A percentile compares a stretch with the other conserved stretches of the same genome.
phyloP scores from a whole-genome alignment of 169 alveolate genomes.

The Eimeria sp. region DNA sequence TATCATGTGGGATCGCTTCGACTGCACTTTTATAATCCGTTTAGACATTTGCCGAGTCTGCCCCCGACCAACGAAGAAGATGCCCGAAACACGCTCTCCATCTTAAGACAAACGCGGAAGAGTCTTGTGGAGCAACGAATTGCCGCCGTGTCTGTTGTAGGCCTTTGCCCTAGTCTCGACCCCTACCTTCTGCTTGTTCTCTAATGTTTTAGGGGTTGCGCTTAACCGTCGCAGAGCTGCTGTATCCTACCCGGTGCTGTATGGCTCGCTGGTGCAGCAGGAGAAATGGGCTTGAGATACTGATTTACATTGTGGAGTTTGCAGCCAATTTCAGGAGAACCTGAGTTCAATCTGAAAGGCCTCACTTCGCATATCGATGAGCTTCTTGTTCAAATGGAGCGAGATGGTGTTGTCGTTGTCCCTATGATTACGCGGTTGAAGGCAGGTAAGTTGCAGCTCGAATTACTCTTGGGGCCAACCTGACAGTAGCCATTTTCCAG shows the following conservation, averaged over 20 bases:
- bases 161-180: background rate
- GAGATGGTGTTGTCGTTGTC: constrained; percentile 55
- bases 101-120: constrained; percentile 49
- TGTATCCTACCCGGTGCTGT: background rate
- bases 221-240: background rate
- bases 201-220: background rate
- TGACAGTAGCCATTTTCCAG: background rate
- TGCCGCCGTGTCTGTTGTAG: constrained; percentile 16
- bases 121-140: constrained; percentile 18
- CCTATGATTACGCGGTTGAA: constrained; percentile 65
- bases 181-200: background rate
- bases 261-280: background rate
- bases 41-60: background rate
- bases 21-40: background rate
- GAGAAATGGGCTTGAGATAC: background rate
- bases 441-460: constrained; percentile 9
- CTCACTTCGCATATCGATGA: constrained; percentile 47
- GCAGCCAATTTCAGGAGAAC: constrained; percentile 57
- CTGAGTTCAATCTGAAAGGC: constrained; percentile 34
- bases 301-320: background rate
- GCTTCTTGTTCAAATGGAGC: constrained; percentile 59
- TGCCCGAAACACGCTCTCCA: constrained; percentile 35
- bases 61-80: background rate
- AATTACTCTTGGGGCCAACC: background rate
- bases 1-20: background rate